Conservation (phyloP, 331 rosid species). For the Acacia pycnantha region DNA sequence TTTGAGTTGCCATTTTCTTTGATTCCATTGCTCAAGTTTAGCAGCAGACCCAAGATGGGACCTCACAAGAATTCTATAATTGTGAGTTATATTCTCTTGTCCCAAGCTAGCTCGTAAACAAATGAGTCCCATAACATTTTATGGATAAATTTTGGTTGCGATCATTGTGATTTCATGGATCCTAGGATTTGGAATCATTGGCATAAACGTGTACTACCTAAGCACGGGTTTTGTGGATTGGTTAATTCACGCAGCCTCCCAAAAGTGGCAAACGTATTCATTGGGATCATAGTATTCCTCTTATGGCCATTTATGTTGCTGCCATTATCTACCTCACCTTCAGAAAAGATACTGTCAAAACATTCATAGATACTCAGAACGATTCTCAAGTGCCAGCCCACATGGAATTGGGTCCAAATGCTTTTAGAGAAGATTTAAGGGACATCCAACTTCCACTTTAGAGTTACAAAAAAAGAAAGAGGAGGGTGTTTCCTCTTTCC, state of each 20-base stretch:
- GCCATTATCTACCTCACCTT: constrained; percentile 63
- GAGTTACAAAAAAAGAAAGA: no score
- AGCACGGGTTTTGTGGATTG: constrained; percentile 68
- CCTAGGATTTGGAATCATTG: constrained; percentile 61
- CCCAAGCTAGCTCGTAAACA: not conserved
- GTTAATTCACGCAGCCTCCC: constrained; percentile 63
- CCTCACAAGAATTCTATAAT: constrained; percentile 77
- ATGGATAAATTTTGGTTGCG: constrained; percentile 27
- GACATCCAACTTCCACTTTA: not conserved
- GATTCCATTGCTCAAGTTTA: constrained; percentile 88
- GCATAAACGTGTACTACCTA: constrained; percentile 80
- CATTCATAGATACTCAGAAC: constrained; percentile 41
- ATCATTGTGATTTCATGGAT: constrained; percentile 71
- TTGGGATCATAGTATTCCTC: constrained; percentile 74
- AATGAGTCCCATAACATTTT: not conserved
- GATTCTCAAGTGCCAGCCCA: constrained; percentile 48
- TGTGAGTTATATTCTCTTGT: constrained; percentile 33
- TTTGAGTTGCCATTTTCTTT: constrained; percentile 88
- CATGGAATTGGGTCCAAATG: constrained; percentile 36
- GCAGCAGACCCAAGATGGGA: constrained; percentile 81
- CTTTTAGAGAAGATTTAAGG: constrained; percentile 66
- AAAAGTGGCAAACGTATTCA: constrained; percentile 60
- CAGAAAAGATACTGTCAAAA: constrained; percentile 68
- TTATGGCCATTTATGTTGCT: constrained; percentile 57
- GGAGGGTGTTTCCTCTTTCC: no score